Evolutionary conservation across 2,329 filamentous ascomycete species (phyloP), one percentile per base, ranked within the genome.

Genomic region (Polytolypa hystricis): DNA sequence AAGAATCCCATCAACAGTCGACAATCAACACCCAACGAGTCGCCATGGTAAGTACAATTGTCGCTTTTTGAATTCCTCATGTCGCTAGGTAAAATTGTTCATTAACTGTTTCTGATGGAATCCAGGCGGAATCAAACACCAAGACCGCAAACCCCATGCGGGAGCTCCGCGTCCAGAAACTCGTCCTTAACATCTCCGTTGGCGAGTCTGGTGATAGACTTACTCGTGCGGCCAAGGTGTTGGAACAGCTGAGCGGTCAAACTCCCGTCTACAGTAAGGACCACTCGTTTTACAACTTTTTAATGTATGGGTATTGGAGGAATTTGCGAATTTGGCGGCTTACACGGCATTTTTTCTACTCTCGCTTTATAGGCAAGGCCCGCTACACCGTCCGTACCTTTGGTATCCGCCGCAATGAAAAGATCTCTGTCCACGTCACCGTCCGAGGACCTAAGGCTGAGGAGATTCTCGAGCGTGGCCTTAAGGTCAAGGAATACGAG

Each of bases 401-500:
- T 72, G 91, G 91, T 81, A 98, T 98, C 79, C 89, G 91, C 69
- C 89, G 91, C 86, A 98, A 98, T 83, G 91, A 98, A 71, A 96
- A 95, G 84, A 98, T 98, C 64, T 74, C 91, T 54, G 91, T 98
- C 56, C 91, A 98, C 77, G 91, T 98, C 65, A 98, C 91, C 64
- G 87, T 98, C 73, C 91, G 91, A 67, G 91, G 91, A 64, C 87
- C 91, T 71, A 95, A 84, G 82, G 91, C 91, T 48, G 91, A 98
- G 79, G 91, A 98, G 74, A 98, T 98, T 62, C 82, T 98, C 64
- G 91, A 98, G 84, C 89, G 91, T 79, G 91, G 91, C 67, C 83
- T 98, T 67, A 98, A 98, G 82, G 91, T 98, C 80, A 98, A 98
- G 86, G 91, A 98, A 74, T 98, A 98, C 76, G 91, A 98, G 72